These are phyloP conservation scores for Farysia itapuensis DNA, from an alignment of 1,284 basidiomycete genomes.

Conservation along the genomic window DNA sequence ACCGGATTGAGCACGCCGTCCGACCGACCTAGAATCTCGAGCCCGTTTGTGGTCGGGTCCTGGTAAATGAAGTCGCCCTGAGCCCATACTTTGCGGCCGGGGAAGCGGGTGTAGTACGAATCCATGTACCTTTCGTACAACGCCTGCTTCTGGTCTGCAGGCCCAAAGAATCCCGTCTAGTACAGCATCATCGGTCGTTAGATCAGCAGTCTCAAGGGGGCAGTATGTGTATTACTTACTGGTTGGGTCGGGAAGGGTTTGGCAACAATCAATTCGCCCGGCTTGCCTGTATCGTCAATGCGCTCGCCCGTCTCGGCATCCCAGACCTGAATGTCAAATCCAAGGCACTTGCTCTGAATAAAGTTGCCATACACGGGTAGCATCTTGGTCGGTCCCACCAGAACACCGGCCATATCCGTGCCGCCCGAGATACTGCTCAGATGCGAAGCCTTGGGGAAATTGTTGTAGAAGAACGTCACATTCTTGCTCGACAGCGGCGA, in stretches of 20 bases:
- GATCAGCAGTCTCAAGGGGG: not conserved
- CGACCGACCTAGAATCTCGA: constrained; percentile 72
- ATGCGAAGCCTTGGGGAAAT: constrained; percentile 23
- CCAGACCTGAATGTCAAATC: constrained; percentile 51
- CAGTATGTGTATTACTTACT: constrained; percentile 14
- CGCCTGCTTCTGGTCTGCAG: constrained; percentile 36
- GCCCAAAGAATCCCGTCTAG: constrained; percentile 29
- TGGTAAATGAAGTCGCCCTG: constrained; percentile 44
- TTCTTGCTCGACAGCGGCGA: constrained; percentile 51
- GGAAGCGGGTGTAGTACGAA: constrained; percentile 55
- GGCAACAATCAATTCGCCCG: constrained; percentile 54
- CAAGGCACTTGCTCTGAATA: constrained; percentile 53
- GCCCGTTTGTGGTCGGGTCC: constrained; percentile 64
- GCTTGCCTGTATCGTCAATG: constrained; percentile 37
- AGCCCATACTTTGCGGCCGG: constrained; percentile 36
- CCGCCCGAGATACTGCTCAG: constrained; percentile 49
- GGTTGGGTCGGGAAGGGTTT: constrained; percentile 59
- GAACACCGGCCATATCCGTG: constrained; percentile 55
- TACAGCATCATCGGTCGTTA: not conserved
- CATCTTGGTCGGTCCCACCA: constrained; percentile 44
- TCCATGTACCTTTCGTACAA: constrained; percentile 56
- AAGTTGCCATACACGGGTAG: constrained; percentile 54
- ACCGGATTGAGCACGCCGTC: constrained; percentile 65
- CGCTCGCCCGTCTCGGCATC: constrained; percentile 38
- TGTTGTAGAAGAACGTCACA: constrained; percentile 48